Percentiles rank a stretch among this genome's conserved stretches.
phyloP scores from a whole-genome alignment of 352 stramenopile species.

The Globisporangium echinulatum region DNA sequence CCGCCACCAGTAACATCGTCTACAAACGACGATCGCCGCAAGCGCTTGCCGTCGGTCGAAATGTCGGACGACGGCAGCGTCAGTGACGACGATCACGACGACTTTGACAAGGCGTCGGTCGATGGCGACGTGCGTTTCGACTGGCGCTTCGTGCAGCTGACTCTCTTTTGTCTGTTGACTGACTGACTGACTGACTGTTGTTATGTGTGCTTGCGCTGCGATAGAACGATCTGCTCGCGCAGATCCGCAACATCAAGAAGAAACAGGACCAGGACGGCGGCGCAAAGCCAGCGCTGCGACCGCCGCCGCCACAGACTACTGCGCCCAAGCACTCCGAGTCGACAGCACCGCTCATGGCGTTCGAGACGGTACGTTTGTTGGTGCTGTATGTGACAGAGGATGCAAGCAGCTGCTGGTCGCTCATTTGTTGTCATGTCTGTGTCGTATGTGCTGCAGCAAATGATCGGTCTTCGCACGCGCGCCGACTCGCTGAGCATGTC shows the following conservation, averaged over 20 bases:
- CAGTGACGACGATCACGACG: conserved; percentile 27
- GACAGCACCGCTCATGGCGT: conserved; percentile 54
- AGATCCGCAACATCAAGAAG: background rate
- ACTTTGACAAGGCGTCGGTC: conserved; percentile 47
- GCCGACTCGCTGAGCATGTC: conserved; percentile 77
- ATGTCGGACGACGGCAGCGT: conserved; percentile 82
- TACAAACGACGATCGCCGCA: conserved; percentile 14
- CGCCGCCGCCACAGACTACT: conserved; percentile 25
- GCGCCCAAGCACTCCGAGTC: conserved; percentile 41
- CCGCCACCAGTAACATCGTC: background rate
- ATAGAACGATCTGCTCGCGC: background rate
- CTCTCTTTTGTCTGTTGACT: background rate
- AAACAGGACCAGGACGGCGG: conserved; percentile 1
- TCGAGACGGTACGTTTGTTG: conserved; percentile 39
- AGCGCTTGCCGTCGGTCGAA: conserved; percentile 56
- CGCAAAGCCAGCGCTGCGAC: conserved; percentile 11
- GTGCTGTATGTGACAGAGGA: background rate
- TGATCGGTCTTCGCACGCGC: conserved; percentile 69
- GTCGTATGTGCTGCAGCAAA: conserved; percentile 47
- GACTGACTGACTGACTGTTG: background rate
- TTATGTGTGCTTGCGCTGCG: background rate
- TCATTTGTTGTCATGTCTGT: conserved; percentile 4
- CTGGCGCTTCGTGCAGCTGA: background rate
- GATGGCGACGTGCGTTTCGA: conserved; percentile 43
- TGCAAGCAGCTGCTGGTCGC: too few relatives aligned